Evolutionary conservation across 371 early-diverging fungal species (phyloP).

Genomic region (Mortierella sp.): DNA sequence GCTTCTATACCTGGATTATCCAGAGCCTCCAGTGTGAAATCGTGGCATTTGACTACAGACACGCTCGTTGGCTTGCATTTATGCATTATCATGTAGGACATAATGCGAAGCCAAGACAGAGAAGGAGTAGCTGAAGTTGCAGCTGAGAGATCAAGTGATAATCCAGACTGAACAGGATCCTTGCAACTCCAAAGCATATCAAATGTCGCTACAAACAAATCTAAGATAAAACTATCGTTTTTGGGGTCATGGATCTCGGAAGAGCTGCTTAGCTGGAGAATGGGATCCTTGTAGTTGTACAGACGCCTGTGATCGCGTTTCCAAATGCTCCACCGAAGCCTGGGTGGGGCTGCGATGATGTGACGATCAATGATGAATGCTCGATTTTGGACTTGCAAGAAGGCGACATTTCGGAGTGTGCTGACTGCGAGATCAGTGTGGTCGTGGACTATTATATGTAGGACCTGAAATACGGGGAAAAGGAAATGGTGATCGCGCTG

Average conservation of each 20-base stretch:
- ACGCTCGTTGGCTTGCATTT: neutral
- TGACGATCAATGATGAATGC: neutral
- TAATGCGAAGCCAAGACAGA: neutral
- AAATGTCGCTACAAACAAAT: constrained; percentile 6
- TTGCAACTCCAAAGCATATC: constrained; percentile 6
- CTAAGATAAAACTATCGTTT: constrained; percentile 1
- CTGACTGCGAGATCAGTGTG: constrained; percentile 3
- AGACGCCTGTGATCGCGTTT: neutral
- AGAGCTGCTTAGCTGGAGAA: neutral
- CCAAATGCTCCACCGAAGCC: neutral
- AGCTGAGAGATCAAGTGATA: neutral
- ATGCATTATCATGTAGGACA: neutral
- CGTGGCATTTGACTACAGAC: neutral
- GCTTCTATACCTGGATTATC: constrained; percentile 16
- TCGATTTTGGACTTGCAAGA: neutral
- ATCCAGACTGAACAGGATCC: neutral
- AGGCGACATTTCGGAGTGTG: neutral
- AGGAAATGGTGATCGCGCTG: neutral
- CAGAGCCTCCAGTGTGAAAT: neutral
- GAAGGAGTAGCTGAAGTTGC: neutral
- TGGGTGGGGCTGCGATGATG: neutral
- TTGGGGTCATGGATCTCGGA: neutral
- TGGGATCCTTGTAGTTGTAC: constrained; percentile 2
- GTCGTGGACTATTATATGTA: neutral
- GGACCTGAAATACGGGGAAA: neutral